A percentile compares a stretch with the other conserved stretches of the same genome.
Evolutionary conservation across 768 basidiomycete genomes (phyloP).

Genomic region (Lyophyllum atratum): DNA sequence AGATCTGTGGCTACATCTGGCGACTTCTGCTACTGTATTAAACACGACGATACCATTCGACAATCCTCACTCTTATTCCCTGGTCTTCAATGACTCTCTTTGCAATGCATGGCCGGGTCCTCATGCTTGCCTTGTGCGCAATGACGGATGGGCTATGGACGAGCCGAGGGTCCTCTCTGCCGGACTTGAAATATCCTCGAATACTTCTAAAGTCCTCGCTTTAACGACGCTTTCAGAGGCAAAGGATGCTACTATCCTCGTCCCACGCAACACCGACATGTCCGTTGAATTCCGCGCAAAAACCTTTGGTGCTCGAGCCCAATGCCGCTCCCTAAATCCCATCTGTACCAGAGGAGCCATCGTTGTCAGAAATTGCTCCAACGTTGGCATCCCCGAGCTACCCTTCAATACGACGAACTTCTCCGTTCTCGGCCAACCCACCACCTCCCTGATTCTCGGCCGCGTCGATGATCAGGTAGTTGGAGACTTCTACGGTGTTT

Average conservation of each 20-base stretch:
- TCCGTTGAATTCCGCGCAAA: constrained; percentile 1
- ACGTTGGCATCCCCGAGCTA: not conserved
- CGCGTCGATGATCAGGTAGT: not conserved
- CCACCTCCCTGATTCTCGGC: not conserved
- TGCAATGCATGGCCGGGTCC: not conserved
- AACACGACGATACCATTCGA: not conserved
- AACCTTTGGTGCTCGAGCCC: constrained; percentile 1
- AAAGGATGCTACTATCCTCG: not conserved
- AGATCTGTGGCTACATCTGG: constrained; percentile 2
- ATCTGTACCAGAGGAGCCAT: not conserved
- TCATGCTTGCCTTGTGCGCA: not conserved
- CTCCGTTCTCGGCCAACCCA: too few species aligned
- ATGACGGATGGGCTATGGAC: not conserved
- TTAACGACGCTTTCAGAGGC: not conserved
- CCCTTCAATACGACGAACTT: not conserved
- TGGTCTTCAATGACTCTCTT: not conserved
- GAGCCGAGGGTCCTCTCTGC: not conserved
- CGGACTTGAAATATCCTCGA: not conserved
- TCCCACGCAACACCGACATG: not conserved
- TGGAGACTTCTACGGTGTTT: not conserved
- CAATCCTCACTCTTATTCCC: not conserved
- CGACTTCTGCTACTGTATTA: not conserved
- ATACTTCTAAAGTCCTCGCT: not conserved
- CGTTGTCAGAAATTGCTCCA: not conserved
- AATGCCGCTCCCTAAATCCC: not conserved